phyloP scores from a whole-genome alignment of 495 filamentous ascomycete species.

The Penicillium soppii region DNA sequence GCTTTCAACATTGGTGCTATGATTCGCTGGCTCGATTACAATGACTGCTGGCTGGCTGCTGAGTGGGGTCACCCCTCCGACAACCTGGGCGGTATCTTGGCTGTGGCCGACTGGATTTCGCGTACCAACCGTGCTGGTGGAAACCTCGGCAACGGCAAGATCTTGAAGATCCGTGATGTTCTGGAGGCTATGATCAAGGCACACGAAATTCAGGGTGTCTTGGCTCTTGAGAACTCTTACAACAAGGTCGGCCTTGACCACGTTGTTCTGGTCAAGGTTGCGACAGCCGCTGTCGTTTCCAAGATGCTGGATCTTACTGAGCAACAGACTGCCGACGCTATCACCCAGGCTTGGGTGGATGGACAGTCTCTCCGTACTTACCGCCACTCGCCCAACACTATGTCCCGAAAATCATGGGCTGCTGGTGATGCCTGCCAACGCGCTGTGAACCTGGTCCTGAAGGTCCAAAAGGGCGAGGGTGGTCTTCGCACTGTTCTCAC shows the following conservation, averaged over 20 bases:
- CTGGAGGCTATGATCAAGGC: conserved; percentile 99
- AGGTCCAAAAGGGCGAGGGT: conserved; percentile 88
- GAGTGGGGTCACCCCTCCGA: conserved; percentile 99
- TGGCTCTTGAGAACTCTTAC: conserved; percentile 95
- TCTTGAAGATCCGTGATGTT: conserved; percentile 82
- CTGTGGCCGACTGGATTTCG: conserved; percentile 95
- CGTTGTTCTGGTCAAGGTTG: conserved; percentile 97
- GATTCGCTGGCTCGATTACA: conserved; percentile 99
- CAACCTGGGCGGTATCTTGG: conserved; percentile 93
- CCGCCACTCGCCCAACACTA: conserved; percentile 96
- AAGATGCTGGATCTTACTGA: conserved; percentile 90
- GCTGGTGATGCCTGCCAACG: conserved; percentile 96
- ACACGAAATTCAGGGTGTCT: conserved; percentile 97
- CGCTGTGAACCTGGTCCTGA: conserved; percentile 90
- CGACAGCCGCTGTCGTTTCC: conserved; percentile 87
- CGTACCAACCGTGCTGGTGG: conserved; percentile 91
- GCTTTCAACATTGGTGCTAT: conserved; percentile 99
- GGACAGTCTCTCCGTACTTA: conserved; percentile 95
- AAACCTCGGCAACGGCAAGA: conserved; percentile 82
- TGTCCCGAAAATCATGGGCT: conserved; percentile 99
- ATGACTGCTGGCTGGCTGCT: conserved; percentile 98
- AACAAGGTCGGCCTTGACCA: conserved; percentile 98
- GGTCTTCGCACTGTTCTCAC: conserved; percentile 91
- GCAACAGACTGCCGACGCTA: conserved; percentile 89
- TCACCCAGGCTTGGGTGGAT: conserved; percentile 97